These are phyloP conservation scores for Nitzschia palea DNA, from an alignment of 108 stramenopile species.

Conservation along the genomic window DNA sequence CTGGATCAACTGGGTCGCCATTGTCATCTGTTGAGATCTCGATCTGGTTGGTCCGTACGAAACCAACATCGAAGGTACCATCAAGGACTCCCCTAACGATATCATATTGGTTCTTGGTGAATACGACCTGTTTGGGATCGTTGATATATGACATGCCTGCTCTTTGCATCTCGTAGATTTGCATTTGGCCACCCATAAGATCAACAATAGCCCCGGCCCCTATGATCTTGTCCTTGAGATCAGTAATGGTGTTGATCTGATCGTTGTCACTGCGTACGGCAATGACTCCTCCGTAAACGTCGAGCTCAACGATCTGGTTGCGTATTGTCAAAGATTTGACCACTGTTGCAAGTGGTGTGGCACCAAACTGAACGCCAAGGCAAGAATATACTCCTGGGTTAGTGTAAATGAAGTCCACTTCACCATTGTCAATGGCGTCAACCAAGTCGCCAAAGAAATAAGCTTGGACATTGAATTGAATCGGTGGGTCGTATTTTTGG, in stretches of 20 bases:
- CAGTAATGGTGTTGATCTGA: constrained; percentile 21
- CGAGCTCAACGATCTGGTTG: background rate
- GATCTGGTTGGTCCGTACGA: constrained; percentile 34
- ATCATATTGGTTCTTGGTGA: constrained; percentile 30
- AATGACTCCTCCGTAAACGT: constrained; percentile 23
- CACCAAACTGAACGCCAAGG: constrained; percentile 11
- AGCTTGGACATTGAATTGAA: constrained; percentile 2
- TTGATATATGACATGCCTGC: constrained; percentile 33
- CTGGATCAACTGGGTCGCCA: constrained; percentile 9
- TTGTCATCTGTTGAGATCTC: constrained; percentile 22
- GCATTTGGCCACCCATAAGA: constrained; percentile 37
- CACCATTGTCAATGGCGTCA: constrained; percentile 7
- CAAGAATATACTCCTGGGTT: constrained; percentile 22
- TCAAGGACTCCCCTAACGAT: constrained; percentile 34
- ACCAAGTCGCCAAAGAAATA: background rate
- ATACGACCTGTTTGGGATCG: constrained; percentile 34
- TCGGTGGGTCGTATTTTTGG: constrained; percentile 17
- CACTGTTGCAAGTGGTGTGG: constrained; percentile 1
- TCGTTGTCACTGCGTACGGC: constrained; percentile 10
- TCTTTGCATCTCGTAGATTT: constrained; percentile 34
- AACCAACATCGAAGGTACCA: constrained; percentile 43
- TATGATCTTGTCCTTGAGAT: constrained; percentile 33
- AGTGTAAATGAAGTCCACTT: constrained; percentile 25
- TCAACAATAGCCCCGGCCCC: constrained; percentile 32
- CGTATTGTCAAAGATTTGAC: background rate